Conservation (phyloP, 352 stramenopile species). For the Paralagenidium karlingii region DNA sequence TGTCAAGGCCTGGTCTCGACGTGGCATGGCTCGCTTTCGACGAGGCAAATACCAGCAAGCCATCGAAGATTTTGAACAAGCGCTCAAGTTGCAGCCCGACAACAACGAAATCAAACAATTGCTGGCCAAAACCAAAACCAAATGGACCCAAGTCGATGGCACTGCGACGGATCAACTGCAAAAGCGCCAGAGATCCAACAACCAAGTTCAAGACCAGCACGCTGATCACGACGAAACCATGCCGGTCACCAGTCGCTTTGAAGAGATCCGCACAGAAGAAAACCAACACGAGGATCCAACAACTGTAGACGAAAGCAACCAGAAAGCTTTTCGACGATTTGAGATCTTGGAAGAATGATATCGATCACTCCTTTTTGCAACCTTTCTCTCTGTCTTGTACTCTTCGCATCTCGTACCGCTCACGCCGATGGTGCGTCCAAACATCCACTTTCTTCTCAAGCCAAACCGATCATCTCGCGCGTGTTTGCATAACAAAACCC, state of each 20-base stretch:
- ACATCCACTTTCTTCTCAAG: too few species aligned
- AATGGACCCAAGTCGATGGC: slow-evolving; percentile 56
- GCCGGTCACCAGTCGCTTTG: too few species aligned
- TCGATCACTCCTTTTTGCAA: too few species aligned
- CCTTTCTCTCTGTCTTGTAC: too few species aligned
- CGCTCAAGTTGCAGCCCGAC: slow-evolving; percentile 39
- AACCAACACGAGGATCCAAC: slow-evolving; percentile 19
- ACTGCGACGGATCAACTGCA: slow-evolving; percentile 2
- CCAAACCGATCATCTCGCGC: too few species aligned
- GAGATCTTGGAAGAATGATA: slow-evolving; percentile 52
- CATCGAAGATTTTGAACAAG: slow-evolving; percentile 67
- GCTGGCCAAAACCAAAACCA: slow-evolving; percentile 52
- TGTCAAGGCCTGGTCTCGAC: slow-evolving; percentile 73
- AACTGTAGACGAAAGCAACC: slow-evolving; percentile 14
- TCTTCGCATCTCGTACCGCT: too few species aligned
- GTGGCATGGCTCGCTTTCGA: slow-evolving; percentile 80
- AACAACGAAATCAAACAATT: slow-evolving; percentile 74
- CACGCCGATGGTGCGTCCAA: too few species aligned
- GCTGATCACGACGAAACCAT: too few species aligned
- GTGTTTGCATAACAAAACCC: too few species aligned
- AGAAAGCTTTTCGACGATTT: slow-evolving; percentile 39
- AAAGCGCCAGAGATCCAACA: slow-evolving; percentile 3
- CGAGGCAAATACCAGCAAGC: slow-evolving; percentile 80
- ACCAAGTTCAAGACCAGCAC: slow-evolving; percentile 24
- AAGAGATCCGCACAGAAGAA: slow-evolving; percentile 35